phyloP scores from a whole-genome alignment of 2,329 filamentous ascomycete genomes.

The Pseudogymnoascus sp. region DNA sequence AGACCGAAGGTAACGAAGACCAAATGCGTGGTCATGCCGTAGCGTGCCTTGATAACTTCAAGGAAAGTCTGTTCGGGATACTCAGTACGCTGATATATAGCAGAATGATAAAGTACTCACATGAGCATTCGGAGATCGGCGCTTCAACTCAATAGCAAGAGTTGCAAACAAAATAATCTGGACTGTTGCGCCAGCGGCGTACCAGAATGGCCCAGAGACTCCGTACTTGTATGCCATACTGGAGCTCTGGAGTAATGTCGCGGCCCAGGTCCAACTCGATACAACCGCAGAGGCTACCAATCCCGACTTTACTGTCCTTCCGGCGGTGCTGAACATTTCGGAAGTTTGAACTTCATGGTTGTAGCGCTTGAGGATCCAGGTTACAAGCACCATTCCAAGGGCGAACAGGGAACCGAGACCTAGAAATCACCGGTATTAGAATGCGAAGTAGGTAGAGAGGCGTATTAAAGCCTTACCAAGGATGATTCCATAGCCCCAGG shows the following conservation, averaged over 20 bases:
- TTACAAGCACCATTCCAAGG: conserved; percentile 49
- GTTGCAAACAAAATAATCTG: conserved; percentile 88
- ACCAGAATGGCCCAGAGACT: conserved; percentile 59
- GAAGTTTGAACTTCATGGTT: conserved; percentile 78
- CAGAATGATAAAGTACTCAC: conserved; percentile 18
- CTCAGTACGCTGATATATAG: neutral
- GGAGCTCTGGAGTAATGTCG: conserved; percentile 69
- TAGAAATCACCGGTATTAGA: neutral
- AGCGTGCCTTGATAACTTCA: conserved; percentile 74
- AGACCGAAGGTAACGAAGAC: conserved; percentile 78
- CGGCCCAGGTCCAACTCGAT: conserved; percentile 89
- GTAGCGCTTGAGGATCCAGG: conserved; percentile 39
- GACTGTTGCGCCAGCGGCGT: conserved; percentile 65
- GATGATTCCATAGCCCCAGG: conserved; percentile 57
- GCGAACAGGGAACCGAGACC: conserved; percentile 52
- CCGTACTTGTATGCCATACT: conserved; percentile 77
- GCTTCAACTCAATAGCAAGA: conserved; percentile 81
- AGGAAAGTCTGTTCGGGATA: conserved; percentile 49
- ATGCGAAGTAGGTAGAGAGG: neutral
- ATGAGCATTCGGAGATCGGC: conserved; percentile 79
- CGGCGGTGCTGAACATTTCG: conserved; percentile 87
- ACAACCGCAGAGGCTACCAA: conserved; percentile 86
- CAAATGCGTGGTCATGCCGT: conserved; percentile 63
- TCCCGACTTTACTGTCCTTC: conserved; percentile 80
- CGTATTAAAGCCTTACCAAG: conserved; percentile 33